A percentile compares a stretch with the other conserved stretches of the same genome.
Conservation (phyloP, 2,329 filamentous ascomycete genomes). For the Diaporthe vaccinii region DNA sequence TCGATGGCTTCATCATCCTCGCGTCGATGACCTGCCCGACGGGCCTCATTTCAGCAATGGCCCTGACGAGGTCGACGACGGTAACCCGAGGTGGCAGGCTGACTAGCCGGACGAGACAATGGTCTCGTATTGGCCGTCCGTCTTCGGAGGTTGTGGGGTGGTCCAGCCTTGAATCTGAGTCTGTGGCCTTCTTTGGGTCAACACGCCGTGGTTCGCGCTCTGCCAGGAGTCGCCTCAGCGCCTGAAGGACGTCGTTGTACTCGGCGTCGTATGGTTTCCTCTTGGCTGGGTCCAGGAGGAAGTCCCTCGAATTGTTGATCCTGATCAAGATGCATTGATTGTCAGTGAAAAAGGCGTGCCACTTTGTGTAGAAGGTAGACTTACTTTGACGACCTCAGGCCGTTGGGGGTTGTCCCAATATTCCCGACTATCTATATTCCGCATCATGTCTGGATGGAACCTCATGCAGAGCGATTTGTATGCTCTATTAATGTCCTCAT, state of each 20-base stretch:
- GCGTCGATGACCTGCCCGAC: background rate
- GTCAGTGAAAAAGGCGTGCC: background rate
- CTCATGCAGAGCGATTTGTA: background rate
- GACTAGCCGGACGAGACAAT: fast-evolving
- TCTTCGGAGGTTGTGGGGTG: background rate
- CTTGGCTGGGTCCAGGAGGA: background rate
- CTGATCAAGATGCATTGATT: background rate
- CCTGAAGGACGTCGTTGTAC: background rate
- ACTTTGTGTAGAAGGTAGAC: background rate
- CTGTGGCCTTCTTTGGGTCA: background rate
- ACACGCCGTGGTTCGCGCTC: background rate
- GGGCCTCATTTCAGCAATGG: background rate
- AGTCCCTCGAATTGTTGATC: background rate
- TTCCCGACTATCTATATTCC: background rate
- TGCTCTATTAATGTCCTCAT: background rate
- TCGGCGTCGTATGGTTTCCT: background rate
- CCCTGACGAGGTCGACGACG: background rate
- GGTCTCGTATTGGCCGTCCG: background rate
- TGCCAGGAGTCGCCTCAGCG: background rate
- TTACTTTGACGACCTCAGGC: background rate
- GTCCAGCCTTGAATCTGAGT: background rate
- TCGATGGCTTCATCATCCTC: background rate
- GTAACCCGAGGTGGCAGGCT: background rate
- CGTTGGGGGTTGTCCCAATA: background rate
- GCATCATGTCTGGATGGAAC: background rate